Evolutionary conservation across 345 rosid genomes (phyloP), one percentile per base, ranked within the genome.

Genomic region (Populus simonii): DNA sequence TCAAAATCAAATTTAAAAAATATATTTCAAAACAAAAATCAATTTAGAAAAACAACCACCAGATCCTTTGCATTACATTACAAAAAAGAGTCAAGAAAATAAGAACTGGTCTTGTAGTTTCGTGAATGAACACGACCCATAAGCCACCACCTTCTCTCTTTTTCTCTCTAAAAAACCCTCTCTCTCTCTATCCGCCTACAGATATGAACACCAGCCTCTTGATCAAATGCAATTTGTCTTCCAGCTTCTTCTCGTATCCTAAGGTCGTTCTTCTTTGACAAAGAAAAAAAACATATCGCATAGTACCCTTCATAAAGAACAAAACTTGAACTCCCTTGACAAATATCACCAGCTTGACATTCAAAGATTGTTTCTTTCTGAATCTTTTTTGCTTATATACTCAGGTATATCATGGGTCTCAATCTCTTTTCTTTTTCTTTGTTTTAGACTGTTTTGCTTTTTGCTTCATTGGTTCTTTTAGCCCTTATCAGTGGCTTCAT

Each of bases 101-200:
- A 10, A 39, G 79, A 57, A 77, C 83, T 67, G 78, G 83, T 73
- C 74, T 76, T 57, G 43, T 4, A 63, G 76, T 69, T 71, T 75
- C 70, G 59, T 82, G 87, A 82, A 80, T 82, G 84, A 86, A 87
- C 80, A 86, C 80, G 79, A 81, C 85, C 87, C 7, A 68, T 62
- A 61, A 22, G 11, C 61, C 55, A 75, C 27, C 75, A 23, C 38
- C 38, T 73, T 17, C 49, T 11, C 17, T 25, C 80, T 74, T 47
- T 78, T 80, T 71, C 77, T 49, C 70, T 45, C 70, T 25, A 5
- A 31, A 66, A 10, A 1, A 63, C 43, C 12, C 27, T 77, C 66
- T 25, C 79, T 66, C 75, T 43, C 33, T 22, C 39, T 27, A 4
- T 35, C 38, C 29, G 65, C 70, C 81, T 73, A 78, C 86, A 87